Evolutionary conservation across 2,329 filamentous ascomycete species (phyloP), one percentile per base, ranked within the genome.

Genomic region (Pestalotiopsis sp.): DNA sequence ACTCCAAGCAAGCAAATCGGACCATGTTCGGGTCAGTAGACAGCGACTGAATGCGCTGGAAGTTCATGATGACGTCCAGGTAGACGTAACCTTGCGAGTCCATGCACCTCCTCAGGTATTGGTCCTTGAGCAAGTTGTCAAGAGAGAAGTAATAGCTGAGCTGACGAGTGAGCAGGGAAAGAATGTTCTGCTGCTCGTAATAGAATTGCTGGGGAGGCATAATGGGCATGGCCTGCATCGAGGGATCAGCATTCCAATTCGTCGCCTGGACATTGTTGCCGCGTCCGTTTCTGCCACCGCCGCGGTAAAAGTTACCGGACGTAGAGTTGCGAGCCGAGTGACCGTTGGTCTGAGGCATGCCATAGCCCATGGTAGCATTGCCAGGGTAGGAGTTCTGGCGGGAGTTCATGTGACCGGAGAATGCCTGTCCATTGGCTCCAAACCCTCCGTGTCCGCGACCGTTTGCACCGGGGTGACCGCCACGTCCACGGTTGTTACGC

Each of bases 111-210:
- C 96, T 91, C 69, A 99, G 86, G 80, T 90, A 98, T 76, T 93
- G 86, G 77, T 99, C 96, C 81, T 97, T 98, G 86, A 93, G 93
- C 64, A 98, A 86, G 78, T 99, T 99, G 76, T 98, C 93, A 36
- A 97, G 88, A 0, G 95, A 98, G 82, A 99, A 97, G 81, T 99
- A 99, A 83, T 98, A 99, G 76, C 97, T 94, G 49, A 94, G 87
- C 77, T 87, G 83, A 72, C 78, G 78, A 67, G 81, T 78, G 61
- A 84, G 78, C 3, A 80, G 73, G 49, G 85, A 67, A 52, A 76
- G 65, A 17, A 81, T 66, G 60, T 65, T 69, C 25, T 63, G 56
- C 20, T 52, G 59, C 17, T 69, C 68, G 39, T 45, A 65, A n/a
- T 45, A 68, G 66, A 66, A 66, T 14, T 58, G 67, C 9, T 65